Conservation (phyloP, 1,284 basidiomycete genomes). For the Trichosporon ovoides region DNA sequence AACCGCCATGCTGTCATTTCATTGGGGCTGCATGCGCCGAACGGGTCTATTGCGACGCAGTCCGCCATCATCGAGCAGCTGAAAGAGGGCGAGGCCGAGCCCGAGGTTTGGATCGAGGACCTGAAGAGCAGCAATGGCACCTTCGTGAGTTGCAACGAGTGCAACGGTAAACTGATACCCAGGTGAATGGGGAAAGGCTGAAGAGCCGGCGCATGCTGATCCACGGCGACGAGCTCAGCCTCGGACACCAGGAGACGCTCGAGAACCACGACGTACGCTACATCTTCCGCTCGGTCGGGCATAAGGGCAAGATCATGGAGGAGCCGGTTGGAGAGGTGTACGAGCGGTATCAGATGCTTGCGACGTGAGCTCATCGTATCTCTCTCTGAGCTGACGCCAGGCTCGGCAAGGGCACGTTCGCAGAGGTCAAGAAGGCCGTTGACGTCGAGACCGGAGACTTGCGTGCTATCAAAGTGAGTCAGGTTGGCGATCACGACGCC, state of each 20-base stretch:
- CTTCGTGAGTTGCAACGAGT: constrained; percentile 58
- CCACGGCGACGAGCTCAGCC: constrained; percentile 75
- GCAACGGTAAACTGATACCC: neutral
- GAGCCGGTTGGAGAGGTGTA: constrained; percentile 49
- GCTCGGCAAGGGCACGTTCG: constrained; percentile 49
- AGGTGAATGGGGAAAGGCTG: constrained; percentile 69
- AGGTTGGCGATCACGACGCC: constrained; percentile 22
- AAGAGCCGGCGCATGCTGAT: constrained; percentile 57
- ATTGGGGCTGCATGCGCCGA: constrained; percentile 32
- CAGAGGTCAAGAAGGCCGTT: constrained; percentile 47
- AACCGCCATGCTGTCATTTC: constrained; percentile 44
- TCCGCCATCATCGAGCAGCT: constrained; percentile 22
- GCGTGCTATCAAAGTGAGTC: constrained; percentile 48
- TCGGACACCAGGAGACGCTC: constrained; percentile 56
- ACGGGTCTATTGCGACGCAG: constrained; percentile 11
- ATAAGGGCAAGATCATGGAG: constrained; percentile 35
- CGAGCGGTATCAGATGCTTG: constrained; percentile 44
- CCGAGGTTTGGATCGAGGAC: constrained; percentile 64
- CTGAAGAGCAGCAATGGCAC: constrained; percentile 73
- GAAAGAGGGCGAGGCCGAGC: constrained; percentile 45
- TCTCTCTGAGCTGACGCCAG: constrained; percentile 22
- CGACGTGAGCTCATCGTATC: constrained; percentile 29
- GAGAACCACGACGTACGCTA: constrained; percentile 54
- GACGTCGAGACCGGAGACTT: constrained; percentile 44
- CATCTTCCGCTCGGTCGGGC: constrained; percentile 42